Base-by-base conservation (phyloP, 2,329 filamentous ascomycete species). In the Dactylonectria estremocensis region DNA sequence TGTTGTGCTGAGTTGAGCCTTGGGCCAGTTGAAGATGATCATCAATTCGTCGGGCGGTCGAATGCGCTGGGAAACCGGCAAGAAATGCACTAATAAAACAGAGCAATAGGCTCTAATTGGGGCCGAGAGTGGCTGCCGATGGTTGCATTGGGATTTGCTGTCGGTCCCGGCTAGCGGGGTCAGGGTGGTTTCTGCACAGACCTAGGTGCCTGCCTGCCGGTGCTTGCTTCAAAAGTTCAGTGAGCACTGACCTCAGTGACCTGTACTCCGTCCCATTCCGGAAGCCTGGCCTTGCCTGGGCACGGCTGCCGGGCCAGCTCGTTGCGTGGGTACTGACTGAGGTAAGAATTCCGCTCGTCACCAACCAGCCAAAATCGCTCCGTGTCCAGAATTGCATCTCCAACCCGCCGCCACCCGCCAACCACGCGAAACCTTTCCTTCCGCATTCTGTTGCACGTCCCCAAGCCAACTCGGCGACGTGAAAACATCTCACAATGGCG, bases 401-500 rank as follows among this genome's bases (percentile, higher is more conserved):
- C 70, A 69, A 74, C 60, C 61, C 55, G 59, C 55, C 66, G 49
- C 49, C 69, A 72, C 57, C 63, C 35, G 35, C 60, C 71, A 61
- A 16, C 50, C 50, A 69, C 61, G 64, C 60, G 40, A 65, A 69
- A 64, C 58, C 53, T 61, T 40, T 67, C 64, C 48, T 61, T 43
- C 13, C 50, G 55, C 64, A 58, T 59, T 69, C 54, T 57, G 52
- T 71, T 66, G 58, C 69, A 69, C 73, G 71, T 69, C 72, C 69
- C 65, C 28, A 67, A 69, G 73, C 66, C 69, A 72, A 68, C 71
- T 71, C 68, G 64, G 70, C 61, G 65, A 70, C 69, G 68, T 69
- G 54, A 69, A 68, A 62, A 53, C 66, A 65, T 40, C 69, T 69
- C 76, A 77, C 72, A 69, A 85, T 85, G 83, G 83, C 83, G 66